Percentiles rank a stretch among this genome's conserved stretches.
phyloP scores from a whole-genome alignment of 371 early-diverging fungal species.

The Lichtheimia ornata region DNA sequence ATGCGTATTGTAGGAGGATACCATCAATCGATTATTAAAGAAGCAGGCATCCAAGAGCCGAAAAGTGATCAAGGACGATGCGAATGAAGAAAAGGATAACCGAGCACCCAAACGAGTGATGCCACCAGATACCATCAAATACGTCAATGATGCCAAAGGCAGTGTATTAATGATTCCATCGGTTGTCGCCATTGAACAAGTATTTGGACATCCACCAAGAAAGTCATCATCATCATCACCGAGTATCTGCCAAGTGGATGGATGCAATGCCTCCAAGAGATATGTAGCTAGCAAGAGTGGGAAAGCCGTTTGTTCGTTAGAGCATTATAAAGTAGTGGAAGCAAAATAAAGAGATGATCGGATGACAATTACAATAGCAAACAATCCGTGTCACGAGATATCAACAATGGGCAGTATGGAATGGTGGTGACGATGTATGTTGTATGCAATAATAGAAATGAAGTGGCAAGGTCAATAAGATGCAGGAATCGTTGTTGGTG shows the following conservation, averaged over 20 bases:
- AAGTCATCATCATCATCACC: neutral
- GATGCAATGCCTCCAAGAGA: slow-evolving; percentile 33
- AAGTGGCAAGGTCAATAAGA: too few species aligned
- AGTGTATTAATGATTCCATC: slow-evolving; percentile 32
- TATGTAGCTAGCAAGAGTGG: slow-evolving; percentile 35
- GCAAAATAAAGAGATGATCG: neutral
- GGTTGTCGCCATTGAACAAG: slow-evolving; percentile 23
- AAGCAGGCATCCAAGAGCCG: slow-evolving; percentile 76
- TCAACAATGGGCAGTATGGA: too few species aligned
- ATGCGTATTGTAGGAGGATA: slow-evolving; percentile 46
- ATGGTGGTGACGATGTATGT: too few species aligned
- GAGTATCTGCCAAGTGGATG: slow-evolving; percentile 26
- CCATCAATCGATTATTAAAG: slow-evolving; percentile 73
- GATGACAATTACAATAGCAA: neutral
- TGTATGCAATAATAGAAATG: too few species aligned
- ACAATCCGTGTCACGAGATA: too few species aligned
- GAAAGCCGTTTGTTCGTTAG: slow-evolving; percentile 44
- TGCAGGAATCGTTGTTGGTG: too few species aligned
- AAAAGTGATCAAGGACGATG: slow-evolving; percentile 55
- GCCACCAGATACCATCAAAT: slow-evolving; percentile 32
- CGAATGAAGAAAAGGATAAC: slow-evolving; percentile 27
- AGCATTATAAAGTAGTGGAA: slow-evolving; percentile 40
- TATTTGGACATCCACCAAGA: slow-evolving; percentile 25
- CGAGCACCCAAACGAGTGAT: slow-evolving; percentile 18
- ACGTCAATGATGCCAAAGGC: slow-evolving; percentile 26